phyloP scores from a whole-genome alignment of 495 filamentous ascomycete genomes.

The Aspergillus sclerotioniger region DNA sequence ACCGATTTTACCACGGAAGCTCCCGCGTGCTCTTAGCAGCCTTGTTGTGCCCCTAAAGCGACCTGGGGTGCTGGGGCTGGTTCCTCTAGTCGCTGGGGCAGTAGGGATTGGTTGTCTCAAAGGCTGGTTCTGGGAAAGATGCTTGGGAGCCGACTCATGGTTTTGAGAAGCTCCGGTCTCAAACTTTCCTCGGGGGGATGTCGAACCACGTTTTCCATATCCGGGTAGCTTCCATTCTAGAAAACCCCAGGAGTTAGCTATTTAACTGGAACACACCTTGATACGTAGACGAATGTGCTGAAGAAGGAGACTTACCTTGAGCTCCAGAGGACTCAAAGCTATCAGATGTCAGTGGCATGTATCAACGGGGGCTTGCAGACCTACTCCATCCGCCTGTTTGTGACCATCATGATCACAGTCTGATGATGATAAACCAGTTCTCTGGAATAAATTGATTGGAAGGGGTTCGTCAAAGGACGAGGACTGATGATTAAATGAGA shows the following conservation, averaged over 20 bases:
- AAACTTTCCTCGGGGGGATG: neutral
- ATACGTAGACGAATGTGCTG: neutral
- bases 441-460: neutral
- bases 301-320: conserved; percentile 16
- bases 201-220: neutral
- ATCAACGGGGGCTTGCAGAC: neutral
- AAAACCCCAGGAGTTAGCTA: neutral
- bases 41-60: neutral
- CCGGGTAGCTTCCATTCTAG: conserved; percentile 23
- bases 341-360: conserved; percentile 6
- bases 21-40: conserved; percentile 3
- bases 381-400: conserved; percentile 14
- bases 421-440: neutral
- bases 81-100: neutral
- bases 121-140: neutral
- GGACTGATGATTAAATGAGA: neutral
- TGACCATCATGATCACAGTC: neutral
- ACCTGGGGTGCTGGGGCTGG: neutral
- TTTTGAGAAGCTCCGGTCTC: neutral
- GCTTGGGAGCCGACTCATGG: neutral
- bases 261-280: neutral
- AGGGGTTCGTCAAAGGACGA: neutral
- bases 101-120: neutral
- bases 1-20: conserved; percentile 6
- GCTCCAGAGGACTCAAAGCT: conserved; percentile 25